Percentiles rank a stretch among this genome's conserved stretches.
phyloP scores from a whole-genome alignment of 148 eudicot species.

The Arctostaphylos glauca region DNA sequence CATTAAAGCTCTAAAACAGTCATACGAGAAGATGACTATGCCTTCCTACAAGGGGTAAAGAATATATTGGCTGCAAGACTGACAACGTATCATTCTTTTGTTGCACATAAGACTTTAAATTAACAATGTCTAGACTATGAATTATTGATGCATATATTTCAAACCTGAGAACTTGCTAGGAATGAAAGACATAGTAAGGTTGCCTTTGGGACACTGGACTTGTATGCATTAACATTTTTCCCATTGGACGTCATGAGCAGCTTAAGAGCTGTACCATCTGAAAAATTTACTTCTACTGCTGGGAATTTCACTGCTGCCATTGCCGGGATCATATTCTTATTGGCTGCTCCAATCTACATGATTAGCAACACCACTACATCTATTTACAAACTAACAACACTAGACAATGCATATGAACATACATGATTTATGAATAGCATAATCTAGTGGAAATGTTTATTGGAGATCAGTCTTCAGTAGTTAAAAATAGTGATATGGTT shows the following conservation, averaged over 20 bases:
- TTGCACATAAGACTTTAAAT: not conserved
- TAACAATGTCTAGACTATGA: not conserved
- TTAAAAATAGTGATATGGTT: too few species aligned
- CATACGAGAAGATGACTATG: not conserved
- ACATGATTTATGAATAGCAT: not conserved
- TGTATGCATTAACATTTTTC: constrained; percentile 30
- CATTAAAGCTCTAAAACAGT: not conserved
- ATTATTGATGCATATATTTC: not conserved
- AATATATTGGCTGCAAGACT: not conserved
- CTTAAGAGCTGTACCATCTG: constrained; percentile 59
- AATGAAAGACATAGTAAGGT: constrained; percentile 77
- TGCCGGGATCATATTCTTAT: constrained; percentile 65
- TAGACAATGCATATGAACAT: not conserved
- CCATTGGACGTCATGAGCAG: constrained; percentile 54
- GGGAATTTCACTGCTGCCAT: constrained; percentile 88
- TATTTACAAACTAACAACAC: not conserved
- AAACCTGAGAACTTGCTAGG: constrained; percentile 89
- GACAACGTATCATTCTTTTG: too few species aligned
- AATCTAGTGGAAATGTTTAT: not conserved
- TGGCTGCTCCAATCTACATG: constrained; percentile 74
- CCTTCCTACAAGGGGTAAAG: not conserved
- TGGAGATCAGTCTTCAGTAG: too few species aligned
- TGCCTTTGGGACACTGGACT: constrained; percentile 53
- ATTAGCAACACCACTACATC: constrained; percentile 19
- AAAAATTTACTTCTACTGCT: constrained; percentile 51